Evolutionary conservation across 176 grass and related monocot species (phyloP), one percentile per base, ranked within the genome.

Genomic region (Rhipidocladum racemiflorum): DNA sequence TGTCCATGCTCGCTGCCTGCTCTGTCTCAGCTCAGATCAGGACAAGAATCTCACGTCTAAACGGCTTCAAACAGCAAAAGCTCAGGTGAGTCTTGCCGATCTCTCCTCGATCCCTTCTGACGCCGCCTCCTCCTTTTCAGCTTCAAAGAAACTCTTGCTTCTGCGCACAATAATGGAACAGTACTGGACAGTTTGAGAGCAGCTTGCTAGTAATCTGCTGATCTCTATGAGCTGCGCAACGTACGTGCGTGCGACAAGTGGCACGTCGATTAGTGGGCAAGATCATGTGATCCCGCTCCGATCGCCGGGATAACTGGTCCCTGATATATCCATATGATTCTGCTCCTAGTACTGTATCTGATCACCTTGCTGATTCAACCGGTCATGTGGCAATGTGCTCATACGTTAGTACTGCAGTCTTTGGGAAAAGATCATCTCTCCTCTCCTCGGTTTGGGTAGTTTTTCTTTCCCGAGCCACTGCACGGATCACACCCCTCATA

Each of bases 211-310:
- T 11, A 36, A 66, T 56, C 44, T 43, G 32, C 46, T 57, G 17
- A 44, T 30, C 56, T 72, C 51, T 51, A 64, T 20, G 67, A 87
- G 50, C 55, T 42, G 32, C 57, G 70, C 84, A 13, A 68, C 65
- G 51, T 55, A 16, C 15, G 15, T 49, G 14, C 15, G 15, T 49
- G 14, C 15, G 1, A 17, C 46, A 45, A 12, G 43, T 45, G 43
- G n/a, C 23, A 3, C 12, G 74, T 91, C 36, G 50, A 88, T 68
- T 61, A 29, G 65, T 6, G 63, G 73, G 86, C 71, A 49, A 25
- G 46, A 29, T 55, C 64, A 72, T 80, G 76, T 57, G 81, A 75
- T 78, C 49, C 7, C n/a, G 24, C 60, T 77, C 46, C 6, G 24
- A 72, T 35, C 76, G 13, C 59, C 73, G 13, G 69, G 69, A 86